Evolutionary conservation across 2,329 filamentous ascomycete species (phyloP).

Genomic region (Basipetospora chlamydospora): DNA sequence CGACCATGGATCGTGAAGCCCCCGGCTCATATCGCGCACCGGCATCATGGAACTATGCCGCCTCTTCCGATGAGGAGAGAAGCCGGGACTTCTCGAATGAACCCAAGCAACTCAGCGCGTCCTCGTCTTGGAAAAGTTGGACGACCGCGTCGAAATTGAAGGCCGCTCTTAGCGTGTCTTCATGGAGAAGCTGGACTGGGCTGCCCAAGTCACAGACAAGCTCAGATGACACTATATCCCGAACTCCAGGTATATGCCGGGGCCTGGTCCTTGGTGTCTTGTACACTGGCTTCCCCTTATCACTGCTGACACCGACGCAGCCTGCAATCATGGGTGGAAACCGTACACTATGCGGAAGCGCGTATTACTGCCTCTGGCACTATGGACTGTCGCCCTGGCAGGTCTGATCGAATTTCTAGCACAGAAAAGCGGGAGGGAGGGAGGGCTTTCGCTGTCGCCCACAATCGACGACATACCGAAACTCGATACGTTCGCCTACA

Average conservation of each 20-base stretch:
- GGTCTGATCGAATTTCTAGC: conserved; percentile 29
- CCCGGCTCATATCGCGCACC: too few species aligned
- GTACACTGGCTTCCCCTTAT: too few species aligned
- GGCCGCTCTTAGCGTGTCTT: background rate
- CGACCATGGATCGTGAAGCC: too few species aligned
- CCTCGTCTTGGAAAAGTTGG: background rate
- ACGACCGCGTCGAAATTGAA: background rate
- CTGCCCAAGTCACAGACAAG: background rate
- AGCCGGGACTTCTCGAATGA: too few species aligned
- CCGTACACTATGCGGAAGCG: conserved; percentile 10
- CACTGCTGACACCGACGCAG: background rate
- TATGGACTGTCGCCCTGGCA: conserved; percentile 24
- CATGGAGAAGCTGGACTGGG: background rate
- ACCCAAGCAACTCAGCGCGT: too few species aligned
- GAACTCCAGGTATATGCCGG: too few species aligned
- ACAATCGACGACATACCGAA: conserved; percentile 19
- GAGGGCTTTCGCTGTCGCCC: conserved; percentile 22
- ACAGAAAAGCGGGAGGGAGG: conserved; percentile 20
- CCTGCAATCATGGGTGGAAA: conserved; percentile 7
- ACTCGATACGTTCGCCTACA: conserved; percentile 22
- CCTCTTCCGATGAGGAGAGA: too few species aligned
- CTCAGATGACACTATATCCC: background rate
- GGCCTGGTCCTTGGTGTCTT: too few species aligned
- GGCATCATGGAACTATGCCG: too few species aligned
- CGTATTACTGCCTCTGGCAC: conserved; percentile 21